Percentiles rank a stretch among this genome's conserved stretches.
phyloP scores from a whole-genome alignment of 805 yeast species.

The Myxozyma neglecta region DNA sequence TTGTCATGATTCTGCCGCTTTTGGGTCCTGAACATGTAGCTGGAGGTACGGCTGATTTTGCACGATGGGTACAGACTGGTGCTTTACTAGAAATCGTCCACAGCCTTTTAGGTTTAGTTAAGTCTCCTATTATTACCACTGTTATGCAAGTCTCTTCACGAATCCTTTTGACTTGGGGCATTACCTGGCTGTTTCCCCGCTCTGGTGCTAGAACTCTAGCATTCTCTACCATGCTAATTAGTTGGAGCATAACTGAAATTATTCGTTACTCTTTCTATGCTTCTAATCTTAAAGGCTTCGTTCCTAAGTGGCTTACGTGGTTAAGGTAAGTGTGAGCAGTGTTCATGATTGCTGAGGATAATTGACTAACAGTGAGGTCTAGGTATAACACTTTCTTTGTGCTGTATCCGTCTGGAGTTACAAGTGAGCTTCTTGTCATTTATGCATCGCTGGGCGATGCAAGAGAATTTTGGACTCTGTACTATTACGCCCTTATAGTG shows the following conservation, averaged over 20 bases:
- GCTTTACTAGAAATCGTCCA: slow-evolving; percentile 83
- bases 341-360: neutral
- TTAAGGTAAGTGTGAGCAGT: slow-evolving; percentile 47
- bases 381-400: slow-evolving; percentile 74
- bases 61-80: slow-evolving; percentile 69
- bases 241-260: slow-evolving; percentile 95
- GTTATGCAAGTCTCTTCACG: slow-evolving; percentile 85
- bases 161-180: slow-evolving; percentile 76
- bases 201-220: slow-evolving; percentile 58
- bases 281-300: slow-evolving; percentile 55
- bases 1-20: slow-evolving; percentile 44
- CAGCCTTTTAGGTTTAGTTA: slow-evolving; percentile 62
- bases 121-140: slow-evolving; percentile 82
- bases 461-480: slow-evolving; percentile 45
- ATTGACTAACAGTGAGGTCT: neutral
- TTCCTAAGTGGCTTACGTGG: slow-evolving; percentile 62
- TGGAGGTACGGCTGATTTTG: slow-evolving; percentile 55
- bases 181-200: slow-evolving; percentile 71
- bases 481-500: slow-evolving; percentile 55
- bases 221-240: slow-evolving; percentile 65
- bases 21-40: slow-evolving; percentile 69
- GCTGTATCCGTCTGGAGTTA: slow-evolving; percentile 90
- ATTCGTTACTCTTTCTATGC: slow-evolving; percentile 89
- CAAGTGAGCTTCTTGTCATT: slow-evolving; percentile 72
- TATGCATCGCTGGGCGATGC: slow-evolving; percentile 73